A percentile compares a stretch with the other conserved stretches of the same genome.
Conservation (phyloP, 257 asterid species). For the Nicotiana noctiflora region DNA sequence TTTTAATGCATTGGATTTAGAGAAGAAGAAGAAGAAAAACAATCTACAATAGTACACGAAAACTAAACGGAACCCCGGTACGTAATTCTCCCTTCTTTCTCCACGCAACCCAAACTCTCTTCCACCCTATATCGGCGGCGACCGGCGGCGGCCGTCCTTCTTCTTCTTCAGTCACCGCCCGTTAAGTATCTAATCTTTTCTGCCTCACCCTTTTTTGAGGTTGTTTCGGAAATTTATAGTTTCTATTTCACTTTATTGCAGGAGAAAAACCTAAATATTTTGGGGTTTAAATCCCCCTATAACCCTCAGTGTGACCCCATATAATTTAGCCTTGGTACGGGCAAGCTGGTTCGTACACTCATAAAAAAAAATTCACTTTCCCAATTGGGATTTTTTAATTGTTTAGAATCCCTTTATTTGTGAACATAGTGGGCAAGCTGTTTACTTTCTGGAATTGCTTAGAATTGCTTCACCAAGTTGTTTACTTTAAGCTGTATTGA, state of each 20-base stretch:
- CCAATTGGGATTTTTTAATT: neutral
- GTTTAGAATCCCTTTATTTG: neutral
- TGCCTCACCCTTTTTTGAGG: neutral
- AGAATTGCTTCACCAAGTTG: neutral
- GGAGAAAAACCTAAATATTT: neutral
- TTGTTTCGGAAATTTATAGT: neutral
- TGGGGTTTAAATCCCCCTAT: neutral
- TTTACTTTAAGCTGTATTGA: neutral
- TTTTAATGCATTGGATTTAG: neutral
- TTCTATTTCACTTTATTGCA: neutral
- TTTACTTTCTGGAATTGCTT: neutral
- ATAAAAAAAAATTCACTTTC: neutral
- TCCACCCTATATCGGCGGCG: neutral
- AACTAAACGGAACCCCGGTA: neutral
- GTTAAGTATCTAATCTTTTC: neutral
- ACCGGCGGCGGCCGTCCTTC: neutral
- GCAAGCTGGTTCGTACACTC: neutral
- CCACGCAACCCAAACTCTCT: neutral
- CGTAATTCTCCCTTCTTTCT: neutral
- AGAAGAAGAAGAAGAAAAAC: neutral
- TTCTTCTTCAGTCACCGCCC: neutral
- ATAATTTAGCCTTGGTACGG: neutral
- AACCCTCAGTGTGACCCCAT: neutral
- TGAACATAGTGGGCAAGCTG: neutral
- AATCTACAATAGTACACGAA: neutral